A percentile compares a stretch with the other conserved stretches of the same genome.
These are phyloP conservation scores for bread wheat (Triticum aestivum) DNA, from an alignment of 176 grass and related monocot genomes.

Conservation along the genomic window IWGSC_CS_RefSeq_v2.1 NC_057805.1:355900257-355900756, in stretches of 20 bases:
- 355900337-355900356: neutral
- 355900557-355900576: slow-evolving; percentile 56
- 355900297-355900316: neutral
- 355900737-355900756: neutral
- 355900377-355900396: slow-evolving; percentile 4
- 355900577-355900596: slow-evolving; percentile 71
- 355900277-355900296: neutral
- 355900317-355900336: slow-evolving; percentile 3
- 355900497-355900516: neutral
- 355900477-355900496: neutral
- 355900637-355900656: slow-evolving; percentile 59
- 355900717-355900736: neutral
- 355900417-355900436: neutral
- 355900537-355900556: neutral
- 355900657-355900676: slow-evolving; percentile 57
- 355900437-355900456: neutral
- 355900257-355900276: neutral
- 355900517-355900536: neutral
- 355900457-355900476: slow-evolving; percentile 16
- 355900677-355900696: slow-evolving; percentile 78
- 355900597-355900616: slow-evolving; percentile 80
- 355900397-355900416: slow-evolving; percentile 2
- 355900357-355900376: neutral
- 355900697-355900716: neutral
- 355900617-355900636: slow-evolving; percentile 39